These are phyloP conservation scores for Trichophyton equinum DNA, from an alignment of 2,329 filamentous ascomycete genomes.

Conservation along the genomic window DNA sequence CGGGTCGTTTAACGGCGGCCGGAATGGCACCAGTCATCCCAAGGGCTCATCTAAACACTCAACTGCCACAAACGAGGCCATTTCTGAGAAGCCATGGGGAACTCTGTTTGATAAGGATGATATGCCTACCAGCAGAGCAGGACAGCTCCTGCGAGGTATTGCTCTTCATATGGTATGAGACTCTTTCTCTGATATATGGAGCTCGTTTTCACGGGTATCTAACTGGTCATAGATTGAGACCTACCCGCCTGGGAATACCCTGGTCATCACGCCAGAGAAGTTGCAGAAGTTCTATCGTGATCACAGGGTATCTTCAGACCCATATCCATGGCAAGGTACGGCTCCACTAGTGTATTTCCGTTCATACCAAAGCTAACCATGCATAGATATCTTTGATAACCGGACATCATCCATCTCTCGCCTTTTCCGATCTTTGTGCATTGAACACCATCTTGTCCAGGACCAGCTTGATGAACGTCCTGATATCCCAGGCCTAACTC, in stretches of 20 bases:
- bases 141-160: constrained; percentile 59
- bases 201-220: background rate
- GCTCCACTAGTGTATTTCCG: constrained; percentile 5
- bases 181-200: background rate
- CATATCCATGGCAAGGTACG: constrained; percentile 56
- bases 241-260: constrained; percentile 51
- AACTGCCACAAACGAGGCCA: constrained; percentile 40
- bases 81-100: constrained; percentile 64
- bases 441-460: constrained; percentile 55
- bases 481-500: constrained; percentile 52
- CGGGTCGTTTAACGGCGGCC: background rate
- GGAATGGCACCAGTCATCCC: constrained; percentile 19
- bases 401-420: constrained; percentile 43
- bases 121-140: constrained; percentile 53
- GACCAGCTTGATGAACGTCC: constrained; percentile 40
- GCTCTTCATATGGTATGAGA: constrained; percentile 56
- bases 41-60: constrained; percentile 28
- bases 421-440: constrained; percentile 43
- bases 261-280: constrained; percentile 66
- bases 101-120: constrained; percentile 57
- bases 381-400: constrained; percentile 43
- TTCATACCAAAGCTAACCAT: constrained; percentile 8
- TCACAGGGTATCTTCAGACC: constrained; percentile 51
- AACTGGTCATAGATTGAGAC: constrained; percentile 48
- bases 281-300: constrained; percentile 60